A percentile compares a stretch with the other conserved stretches of the same genome.
These are phyloP conservation scores for Vicia faba DNA, from an alignment of 306 rosid species.

Conservation along the genomic window DNA sequence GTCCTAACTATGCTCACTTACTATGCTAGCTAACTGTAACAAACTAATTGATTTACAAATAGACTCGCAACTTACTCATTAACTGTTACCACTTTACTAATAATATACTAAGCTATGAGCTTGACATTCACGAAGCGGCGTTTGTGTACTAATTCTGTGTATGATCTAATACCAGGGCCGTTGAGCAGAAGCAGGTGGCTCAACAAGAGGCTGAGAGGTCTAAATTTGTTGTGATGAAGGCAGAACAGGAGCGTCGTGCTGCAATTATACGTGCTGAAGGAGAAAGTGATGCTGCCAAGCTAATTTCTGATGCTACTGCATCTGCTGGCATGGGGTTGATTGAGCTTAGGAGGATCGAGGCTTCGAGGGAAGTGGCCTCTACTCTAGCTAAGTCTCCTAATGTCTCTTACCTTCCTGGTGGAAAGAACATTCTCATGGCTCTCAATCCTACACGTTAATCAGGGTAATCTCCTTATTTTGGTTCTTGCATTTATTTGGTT, in stretches of 20 bases:
- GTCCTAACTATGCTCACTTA: not conserved
- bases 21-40: not conserved
- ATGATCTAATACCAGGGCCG: constrained; percentile 49
- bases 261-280: constrained; percentile 92
- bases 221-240: constrained; percentile 87
- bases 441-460: constrained; percentile 67
- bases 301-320: constrained; percentile 81
- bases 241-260: constrained; percentile 92
- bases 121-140: not conserved
- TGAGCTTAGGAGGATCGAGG: constrained; percentile 89
- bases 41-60: not conserved
- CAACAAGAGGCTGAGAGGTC: constrained; percentile 98
- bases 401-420: constrained; percentile 72
- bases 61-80: not conserved
- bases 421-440: constrained; percentile 68
- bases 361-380: constrained; percentile 75
- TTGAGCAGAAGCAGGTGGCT: constrained; percentile 95
- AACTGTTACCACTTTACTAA: not conserved
- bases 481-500: not conserved
- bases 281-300: constrained; percentile 86
- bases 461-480: constrained; percentile 39
- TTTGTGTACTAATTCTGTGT: not conserved
- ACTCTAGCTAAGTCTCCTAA: constrained; percentile 86
- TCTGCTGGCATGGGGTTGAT: constrained; percentile 71
- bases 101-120: not conserved